Evolutionary conservation across 169 alveolate genomes (phyloP), one percentile per base, ranked within the genome.

Genomic region (Plasmodium relictum): DNA sequence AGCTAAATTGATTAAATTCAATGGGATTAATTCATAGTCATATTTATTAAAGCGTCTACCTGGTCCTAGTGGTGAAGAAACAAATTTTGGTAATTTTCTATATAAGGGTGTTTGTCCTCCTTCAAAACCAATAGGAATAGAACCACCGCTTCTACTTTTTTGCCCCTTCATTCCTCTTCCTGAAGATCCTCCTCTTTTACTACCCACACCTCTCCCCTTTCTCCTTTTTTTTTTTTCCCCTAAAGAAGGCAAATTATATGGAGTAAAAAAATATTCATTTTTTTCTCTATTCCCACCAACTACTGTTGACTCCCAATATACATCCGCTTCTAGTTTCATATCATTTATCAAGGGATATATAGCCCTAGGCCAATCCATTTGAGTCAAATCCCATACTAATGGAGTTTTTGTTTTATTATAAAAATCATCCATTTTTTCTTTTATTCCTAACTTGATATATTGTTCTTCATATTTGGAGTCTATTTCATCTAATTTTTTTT

Each of bases 51-150:
- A 90, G 3, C 94, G 73, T 16, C 87, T 93, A 42, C 96, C 96
- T 6, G 93, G 95, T 16, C 96, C 96, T 16, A 94, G 85, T 6
- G 96, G 96, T 20, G 95, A 59, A 22, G 95, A 93, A 42, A 92
- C 96, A 59, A 92, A 94, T 76, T 94, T 94, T 22, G 96, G 96
- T 68, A 94, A 74, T 66, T 93, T 83, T 26, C 96, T 87, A 88
- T 94, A 94, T 54, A 94, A 65, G 26, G 96, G 96, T 52, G 93
- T 92, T 69, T 94, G 96, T 39, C 96, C 96, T 16, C 96, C 96
- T 63, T 92, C 95, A 74, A 94, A 94, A 12, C 92, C 95, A 16
- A 78, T 18, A 6, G 88, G 92, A 22, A 92, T 66, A 31, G 93
- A 94, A n/a, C 92, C 76, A 7, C 96, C 96, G 26, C 95, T 90